Evolutionary conservation across 139 green algal species (phyloP).

Genomic region (Chlorella sp.): DNA sequence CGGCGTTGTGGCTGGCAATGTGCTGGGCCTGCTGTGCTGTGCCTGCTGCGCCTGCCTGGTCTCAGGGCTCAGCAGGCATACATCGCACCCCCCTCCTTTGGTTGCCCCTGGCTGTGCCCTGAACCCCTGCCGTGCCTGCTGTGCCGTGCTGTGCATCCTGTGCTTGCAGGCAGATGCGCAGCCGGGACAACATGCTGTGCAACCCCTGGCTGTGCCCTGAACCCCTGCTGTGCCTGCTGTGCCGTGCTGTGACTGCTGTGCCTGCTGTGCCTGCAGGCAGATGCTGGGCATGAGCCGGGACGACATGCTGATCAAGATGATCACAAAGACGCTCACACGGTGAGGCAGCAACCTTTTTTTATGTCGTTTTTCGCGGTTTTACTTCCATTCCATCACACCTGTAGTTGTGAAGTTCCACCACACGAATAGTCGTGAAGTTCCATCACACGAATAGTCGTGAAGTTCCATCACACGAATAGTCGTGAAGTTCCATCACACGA

Average conservation of each 20-base stretch:
- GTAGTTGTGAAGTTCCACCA: too few relatives aligned
- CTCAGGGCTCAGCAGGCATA: too few relatives aligned
- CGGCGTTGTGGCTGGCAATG: background rate
- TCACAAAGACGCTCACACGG: constrained; percentile 38
- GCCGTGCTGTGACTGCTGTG: background rate
- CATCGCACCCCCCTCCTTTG: too few relatives aligned
- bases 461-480: too few relatives aligned
- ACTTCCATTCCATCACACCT: too few relatives aligned
- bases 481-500: too few relatives aligned
- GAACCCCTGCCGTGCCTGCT: background rate
- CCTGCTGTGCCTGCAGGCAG: constrained; percentile 4
- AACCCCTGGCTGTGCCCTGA: too few relatives aligned
- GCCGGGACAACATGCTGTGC: constrained; percentile 39
- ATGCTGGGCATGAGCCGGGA: constrained; percentile 43
- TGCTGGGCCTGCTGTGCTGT: too few relatives aligned
- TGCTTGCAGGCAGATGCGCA: constrained; percentile 26
- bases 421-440: too few relatives aligned
- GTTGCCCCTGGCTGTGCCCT: too few relatives aligned
- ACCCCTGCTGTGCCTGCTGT: background rate
- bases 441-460: too few relatives aligned
- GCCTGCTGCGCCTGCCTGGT: too few relatives aligned
- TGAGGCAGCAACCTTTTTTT: background rate
- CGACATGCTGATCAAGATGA: constrained; percentile 41
- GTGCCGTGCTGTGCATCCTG: background rate
- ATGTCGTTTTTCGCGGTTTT: background rate